These are phyloP conservation scores for Panicum virgatum DNA, from an alignment of 202 grass and related monocot genomes.

Conservation along the genomic window DNA sequence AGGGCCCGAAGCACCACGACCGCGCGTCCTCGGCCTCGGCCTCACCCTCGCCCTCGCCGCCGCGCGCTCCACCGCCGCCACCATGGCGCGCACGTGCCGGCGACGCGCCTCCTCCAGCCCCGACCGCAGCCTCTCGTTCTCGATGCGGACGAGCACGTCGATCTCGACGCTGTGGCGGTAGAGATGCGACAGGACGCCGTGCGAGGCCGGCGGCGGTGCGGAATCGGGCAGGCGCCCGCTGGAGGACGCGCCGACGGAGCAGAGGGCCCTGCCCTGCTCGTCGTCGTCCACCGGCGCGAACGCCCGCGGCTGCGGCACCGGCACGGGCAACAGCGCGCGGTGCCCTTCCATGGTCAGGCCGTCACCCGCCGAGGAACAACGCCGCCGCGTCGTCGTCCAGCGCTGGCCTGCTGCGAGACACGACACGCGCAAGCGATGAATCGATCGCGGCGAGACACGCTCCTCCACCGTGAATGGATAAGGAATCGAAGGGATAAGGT, in stretches of 20 bases:
- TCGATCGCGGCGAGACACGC: not conserved
- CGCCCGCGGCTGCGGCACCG: not conserved
- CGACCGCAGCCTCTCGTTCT: slow-evolving; percentile 55
- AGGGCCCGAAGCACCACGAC: slow-evolving; percentile 50
- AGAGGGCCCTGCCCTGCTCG: slow-evolving; percentile 16
- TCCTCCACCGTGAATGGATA: too few species aligned
- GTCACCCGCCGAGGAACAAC: slow-evolving; percentile 19
- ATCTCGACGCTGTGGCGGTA: slow-evolving; percentile 51
- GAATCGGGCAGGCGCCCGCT: slow-evolving; percentile 26
- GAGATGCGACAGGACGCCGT: slow-evolving; percentile 37
- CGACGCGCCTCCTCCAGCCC: slow-evolving; percentile 52
- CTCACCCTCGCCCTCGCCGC: not conserved
- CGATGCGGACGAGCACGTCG: slow-evolving; percentile 51
- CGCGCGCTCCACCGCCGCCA: slow-evolving; percentile 42
- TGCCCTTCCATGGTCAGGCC: slow-evolving; percentile 23
- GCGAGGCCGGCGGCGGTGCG: not conserved
- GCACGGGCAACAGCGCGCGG: not conserved
- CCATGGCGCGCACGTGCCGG: slow-evolving; percentile 32
- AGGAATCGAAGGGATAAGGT: too few species aligned
- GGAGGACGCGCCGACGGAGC: slow-evolving; percentile 45
- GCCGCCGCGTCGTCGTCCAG: not conserved
- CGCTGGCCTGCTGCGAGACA: slow-evolving; percentile 25
- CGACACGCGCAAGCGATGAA: not conserved
- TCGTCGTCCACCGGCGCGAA: not conserved
- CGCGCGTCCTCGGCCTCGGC: slow-evolving; percentile 52